Conservation (phyloP, 306 rosid genomes). For the Cicer cuneatum region DNA sequence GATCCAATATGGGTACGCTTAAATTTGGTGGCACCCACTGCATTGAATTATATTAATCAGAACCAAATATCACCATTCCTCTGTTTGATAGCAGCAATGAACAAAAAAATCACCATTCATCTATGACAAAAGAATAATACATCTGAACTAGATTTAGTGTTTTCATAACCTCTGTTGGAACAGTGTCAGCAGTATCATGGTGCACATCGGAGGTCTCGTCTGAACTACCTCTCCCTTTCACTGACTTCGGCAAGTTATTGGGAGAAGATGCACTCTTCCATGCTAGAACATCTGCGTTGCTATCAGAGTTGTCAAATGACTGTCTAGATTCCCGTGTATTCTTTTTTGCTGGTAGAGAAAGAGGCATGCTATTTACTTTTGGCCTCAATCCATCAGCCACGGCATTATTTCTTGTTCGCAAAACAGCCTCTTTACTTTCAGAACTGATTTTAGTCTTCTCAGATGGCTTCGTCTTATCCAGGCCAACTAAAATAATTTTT, state of each 20-base stretch:
- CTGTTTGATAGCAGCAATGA: conserved; percentile 30
- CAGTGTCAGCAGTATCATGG: conserved; percentile 66
- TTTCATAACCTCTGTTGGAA: conserved; percentile 86
- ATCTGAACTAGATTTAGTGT: conserved; percentile 36
- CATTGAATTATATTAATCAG: conserved; percentile 49
- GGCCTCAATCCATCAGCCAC: conserved; percentile 59
- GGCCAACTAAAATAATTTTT: conserved; percentile 61
- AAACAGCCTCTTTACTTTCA: conserved; percentile 65
- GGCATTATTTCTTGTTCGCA: conserved; percentile 58
- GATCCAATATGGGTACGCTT: conserved; percentile 82
- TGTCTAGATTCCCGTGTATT: conserved; percentile 48
- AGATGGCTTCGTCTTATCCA: conserved; percentile 64
- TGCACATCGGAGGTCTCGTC: conserved; percentile 56
- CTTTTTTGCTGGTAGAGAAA: conserved; percentile 52
- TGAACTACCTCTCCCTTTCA: conserved; percentile 53
- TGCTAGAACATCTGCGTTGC: conserved; percentile 54
- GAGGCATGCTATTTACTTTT: conserved; percentile 59
- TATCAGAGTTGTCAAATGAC: conserved; percentile 50
- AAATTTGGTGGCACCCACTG: conserved; percentile 99
- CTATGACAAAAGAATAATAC: neutral
- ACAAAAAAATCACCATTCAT: conserved; percentile 10
- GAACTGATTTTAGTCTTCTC: conserved; percentile 63
- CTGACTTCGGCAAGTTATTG: conserved; percentile 50
- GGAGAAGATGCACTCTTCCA: conserved; percentile 55
- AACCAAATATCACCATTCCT: conserved; percentile 33